Base-by-base conservation (phyloP, 2,329 filamentous ascomycete genomes). In the Fusarium sp. region DNA sequence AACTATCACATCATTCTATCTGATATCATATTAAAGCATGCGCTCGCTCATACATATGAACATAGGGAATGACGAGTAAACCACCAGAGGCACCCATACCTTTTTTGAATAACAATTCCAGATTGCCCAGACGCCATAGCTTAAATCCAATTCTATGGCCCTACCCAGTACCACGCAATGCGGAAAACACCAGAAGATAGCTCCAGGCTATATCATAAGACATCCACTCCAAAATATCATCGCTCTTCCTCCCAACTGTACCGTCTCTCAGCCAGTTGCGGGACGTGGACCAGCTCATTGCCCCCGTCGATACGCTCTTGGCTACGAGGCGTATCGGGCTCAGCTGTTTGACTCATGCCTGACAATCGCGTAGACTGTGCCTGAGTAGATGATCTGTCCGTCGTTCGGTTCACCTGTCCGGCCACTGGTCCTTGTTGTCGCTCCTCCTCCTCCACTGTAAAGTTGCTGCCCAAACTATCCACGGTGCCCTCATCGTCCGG, bases 401-500 rank as follows among this genome's bases (percentile, higher is more conserved):
- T 58, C 16, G 71, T 74, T 23, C 73, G 37, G 18, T 76, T 77
- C 9, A 72, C 69, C 25, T 81, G 79, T 13, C 76, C 72, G 11
- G 77, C 75, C 45, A 81, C 65, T 62, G 81, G 80, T 41, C 79
- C 78, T 35, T 76, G 77, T 14, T 81, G 74, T 30, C 48, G 61
- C 8, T 80, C 78, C 68, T 58, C 48, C 70, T 91, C 87, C 27
- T 90, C 86, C 11, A 88, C 85, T 0, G 89, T 91, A 73, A 85
- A 91, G 67, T 90, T 89, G 77, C 89, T 90, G 23, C 88, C 88
- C 9, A 90, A 78, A 3, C 88, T 90, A 66, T 86, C 85, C 35
- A 81, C 59, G 4, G 77, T 75, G 11, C 58, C 64, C 1, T 70
- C 67, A 4, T 67, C 70, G 32, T 70, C 34, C 13, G 34, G 41